Conservation (phyloP, 2,329 filamentous ascomycete species). For the Neodidymelliopsis sp. region DNA sequence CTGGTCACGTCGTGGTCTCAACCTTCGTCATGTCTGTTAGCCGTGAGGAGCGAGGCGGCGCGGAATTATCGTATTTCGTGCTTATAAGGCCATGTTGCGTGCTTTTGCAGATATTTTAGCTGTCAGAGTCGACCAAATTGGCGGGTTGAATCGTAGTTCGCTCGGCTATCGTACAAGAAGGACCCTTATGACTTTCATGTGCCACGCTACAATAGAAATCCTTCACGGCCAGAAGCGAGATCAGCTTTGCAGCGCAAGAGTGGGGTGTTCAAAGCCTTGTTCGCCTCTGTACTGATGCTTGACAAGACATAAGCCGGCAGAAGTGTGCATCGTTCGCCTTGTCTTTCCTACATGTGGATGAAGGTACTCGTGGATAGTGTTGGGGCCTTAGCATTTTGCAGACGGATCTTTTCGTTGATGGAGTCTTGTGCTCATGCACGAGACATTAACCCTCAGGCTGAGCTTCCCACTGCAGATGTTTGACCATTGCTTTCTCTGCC, state of each 20-base stretch:
- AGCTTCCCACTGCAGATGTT: conserved; percentile 35
- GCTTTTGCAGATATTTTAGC: not conserved
- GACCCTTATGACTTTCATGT: not conserved
- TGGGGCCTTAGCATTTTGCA: no score
- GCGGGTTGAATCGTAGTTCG: not conserved
- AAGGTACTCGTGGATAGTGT: no score
- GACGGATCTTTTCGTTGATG: no score
- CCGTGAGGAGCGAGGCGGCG: conserved; percentile 1
- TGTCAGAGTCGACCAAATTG: not conserved
- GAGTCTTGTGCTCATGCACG: not conserved
- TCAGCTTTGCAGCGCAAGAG: conserved; percentile 10
- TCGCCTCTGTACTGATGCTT: conserved; percentile 1
- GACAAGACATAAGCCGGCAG: not conserved
- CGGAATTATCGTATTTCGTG: conserved; percentile 8
- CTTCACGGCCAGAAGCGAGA: not conserved
- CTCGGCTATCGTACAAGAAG: not conserved
- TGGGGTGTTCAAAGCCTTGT: conserved; percentile 5
- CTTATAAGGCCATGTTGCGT: conserved; percentile 11
- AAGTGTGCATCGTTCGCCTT: not conserved
- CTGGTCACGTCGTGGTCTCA: conserved; percentile 13
- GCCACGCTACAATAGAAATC: not conserved
- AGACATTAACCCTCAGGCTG: not conserved
- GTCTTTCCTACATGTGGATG: not conserved
- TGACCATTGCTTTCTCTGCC: conserved; percentile 56
- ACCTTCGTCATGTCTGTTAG: conserved; percentile 6